A percentile compares a stretch with the other conserved stretches of the same genome.
phyloP scores from a whole-genome alignment of 768 basidiomycete species.

The Macrolepiota dolichaula region DNA sequence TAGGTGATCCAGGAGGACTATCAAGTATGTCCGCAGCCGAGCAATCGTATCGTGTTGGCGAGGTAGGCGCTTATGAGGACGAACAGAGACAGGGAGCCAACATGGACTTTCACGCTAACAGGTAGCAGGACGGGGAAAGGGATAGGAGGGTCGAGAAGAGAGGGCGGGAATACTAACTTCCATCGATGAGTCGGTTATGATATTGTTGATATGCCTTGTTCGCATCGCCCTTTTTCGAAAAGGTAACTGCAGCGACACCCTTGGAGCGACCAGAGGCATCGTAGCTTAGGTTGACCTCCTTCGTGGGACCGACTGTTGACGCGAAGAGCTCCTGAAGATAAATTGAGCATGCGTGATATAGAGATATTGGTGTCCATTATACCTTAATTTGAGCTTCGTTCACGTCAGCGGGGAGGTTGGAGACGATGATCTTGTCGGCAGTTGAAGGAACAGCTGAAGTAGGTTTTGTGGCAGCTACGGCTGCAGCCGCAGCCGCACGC shows the following conservation, averaged over 20 bases:
- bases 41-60: background rate
- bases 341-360: background rate
- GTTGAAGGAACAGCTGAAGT: slow-evolving; percentile 30
- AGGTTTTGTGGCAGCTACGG: slow-evolving; percentile 37
- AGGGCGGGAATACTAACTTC: slow-evolving; percentile 91
- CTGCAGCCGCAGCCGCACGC: slow-evolving; percentile 31
- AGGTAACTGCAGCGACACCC: slow-evolving; percentile 85
- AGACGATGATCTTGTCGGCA: slow-evolving; percentile 93
- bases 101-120: slow-evolving; percentile 29
- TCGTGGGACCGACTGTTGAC: slow-evolving; percentile 84
- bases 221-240: slow-evolving; percentile 84
- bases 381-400: slow-evolving; percentile 94
- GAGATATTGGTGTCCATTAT: background rate
- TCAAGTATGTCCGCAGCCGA: background rate
- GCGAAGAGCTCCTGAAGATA: slow-evolving; percentile 81
- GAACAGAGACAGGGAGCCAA: slow-evolving; percentile 44
- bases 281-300: slow-evolving; percentile 82
- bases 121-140: slow-evolving; percentile 19
- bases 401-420: slow-evolving; percentile 89
- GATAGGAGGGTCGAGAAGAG: slow-evolving; percentile 39
- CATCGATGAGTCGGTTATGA: slow-evolving; percentile 99
- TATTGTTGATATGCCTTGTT: slow-evolving; percentile 91
- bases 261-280: slow-evolving; percentile 85
- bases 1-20: background rate
- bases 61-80: background rate